These are phyloP conservation scores for Penicillium argentinense DNA, from an alignment of 495 filamentous ascomycete genomes.

Conservation along the genomic window DNA sequence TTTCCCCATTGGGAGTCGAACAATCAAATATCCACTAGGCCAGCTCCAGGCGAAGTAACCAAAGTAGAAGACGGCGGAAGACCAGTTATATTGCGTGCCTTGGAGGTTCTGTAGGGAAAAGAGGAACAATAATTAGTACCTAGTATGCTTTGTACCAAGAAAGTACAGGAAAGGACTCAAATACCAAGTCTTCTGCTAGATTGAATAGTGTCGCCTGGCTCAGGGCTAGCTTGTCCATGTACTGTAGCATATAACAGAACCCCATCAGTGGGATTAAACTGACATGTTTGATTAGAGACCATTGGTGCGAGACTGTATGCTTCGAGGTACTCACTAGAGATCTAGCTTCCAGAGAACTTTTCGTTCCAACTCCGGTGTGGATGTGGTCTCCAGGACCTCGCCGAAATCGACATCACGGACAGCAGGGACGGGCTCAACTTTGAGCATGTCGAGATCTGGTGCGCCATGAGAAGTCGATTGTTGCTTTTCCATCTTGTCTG, in stretches of 20 bases:
- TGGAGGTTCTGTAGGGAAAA: slow-evolving; percentile 25
- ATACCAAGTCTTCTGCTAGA: slow-evolving; percentile 39
- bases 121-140: neutral
- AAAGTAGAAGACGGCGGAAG: slow-evolving; percentile 49
- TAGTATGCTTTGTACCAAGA: neutral
- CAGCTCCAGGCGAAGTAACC: slow-evolving; percentile 52
- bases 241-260: slow-evolving; percentile 51
- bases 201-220: slow-evolving; percentile 55
- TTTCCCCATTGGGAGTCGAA: slow-evolving; percentile 53
- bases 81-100: slow-evolving; percentile 49
- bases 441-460: slow-evolving; percentile 17
- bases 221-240: slow-evolving; percentile 58
- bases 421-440: slow-evolving; percentile 7
- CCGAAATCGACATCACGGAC: slow-evolving; percentile 37
- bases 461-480: slow-evolving; percentile 1
- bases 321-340: slow-evolving; percentile 33
- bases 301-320: neutral
- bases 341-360: slow-evolving; percentile 37
- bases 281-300: neutral
- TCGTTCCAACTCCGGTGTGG: slow-evolving; percentile 29
- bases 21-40: slow-evolving; percentile 50
- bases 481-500: slow-evolving; percentile 14
- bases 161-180: neutral
- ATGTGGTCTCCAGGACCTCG: slow-evolving; percentile 30
- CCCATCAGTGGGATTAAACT: slow-evolving; percentile 52